Conservation (phyloP, 2,329 filamentous ascomycete species). For the Blastomyces emzantsi region DNA sequence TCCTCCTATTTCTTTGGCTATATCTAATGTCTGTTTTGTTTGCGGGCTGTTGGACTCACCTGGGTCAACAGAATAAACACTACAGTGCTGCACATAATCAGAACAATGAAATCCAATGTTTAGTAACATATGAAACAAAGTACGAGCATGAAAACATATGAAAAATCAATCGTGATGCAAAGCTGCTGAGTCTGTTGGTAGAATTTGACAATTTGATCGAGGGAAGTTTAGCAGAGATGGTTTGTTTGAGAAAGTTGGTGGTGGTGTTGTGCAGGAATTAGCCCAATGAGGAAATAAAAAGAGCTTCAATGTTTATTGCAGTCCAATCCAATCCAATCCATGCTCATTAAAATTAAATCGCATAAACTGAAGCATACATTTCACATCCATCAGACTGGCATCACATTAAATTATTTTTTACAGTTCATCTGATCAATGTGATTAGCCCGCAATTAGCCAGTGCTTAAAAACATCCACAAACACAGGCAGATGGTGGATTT, state of each 20-base stretch:
- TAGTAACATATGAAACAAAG: neutral
- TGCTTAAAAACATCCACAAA: neutral
- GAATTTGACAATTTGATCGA: neutral
- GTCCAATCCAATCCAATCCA: no score
- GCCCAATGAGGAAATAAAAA: no score
- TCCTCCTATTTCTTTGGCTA: neutral
- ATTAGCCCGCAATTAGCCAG: no score
- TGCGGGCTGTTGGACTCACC: neutral
- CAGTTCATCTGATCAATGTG: no score
- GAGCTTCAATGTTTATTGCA: no score
- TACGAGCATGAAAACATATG: neutral
- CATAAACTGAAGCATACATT: no score
- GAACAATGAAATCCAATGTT: neutral
- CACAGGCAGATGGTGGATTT: neutral
- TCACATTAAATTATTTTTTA: no score
- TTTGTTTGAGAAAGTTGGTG: no score
- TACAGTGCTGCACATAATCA: neutral
- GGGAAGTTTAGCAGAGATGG: no score
- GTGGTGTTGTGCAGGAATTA: neutral
- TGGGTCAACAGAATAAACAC: neutral
- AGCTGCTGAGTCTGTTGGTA: neutral
- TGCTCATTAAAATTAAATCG: no score
- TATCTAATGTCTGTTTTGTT: neutral
- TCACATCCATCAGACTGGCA: no score
- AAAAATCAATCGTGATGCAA: neutral